Base-by-base conservation (phyloP, 2,329 filamentous ascomycete species). In the Blumeria hordei region DNA sequence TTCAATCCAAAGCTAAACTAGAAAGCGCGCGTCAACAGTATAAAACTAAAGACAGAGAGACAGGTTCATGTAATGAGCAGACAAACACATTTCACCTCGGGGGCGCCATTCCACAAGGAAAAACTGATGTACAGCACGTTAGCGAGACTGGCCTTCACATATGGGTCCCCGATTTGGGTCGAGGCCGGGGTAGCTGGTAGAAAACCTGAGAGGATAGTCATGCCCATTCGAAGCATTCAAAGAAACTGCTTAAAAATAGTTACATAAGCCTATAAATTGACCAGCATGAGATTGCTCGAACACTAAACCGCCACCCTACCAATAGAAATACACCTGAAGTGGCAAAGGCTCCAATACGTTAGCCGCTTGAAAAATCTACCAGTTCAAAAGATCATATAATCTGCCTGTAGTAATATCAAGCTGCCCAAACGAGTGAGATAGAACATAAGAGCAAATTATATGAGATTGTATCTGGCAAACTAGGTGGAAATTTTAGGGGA, bases 11-110 rank as follows among this genome's bases (percentile, higher is more conserved):
- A 50, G 45, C 45, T 32, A 32, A 32, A 33, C 45, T 50, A 12
- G 11, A 7, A 32, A n/a, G 45, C 45, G 12, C 45, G 34, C 16
- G 12, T 34, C 32, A 50, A 50, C 11, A 11, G 34, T 11, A 32
- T 34, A 32, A 18, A 50, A 32, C 45, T 12, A 34, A 50, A 50
- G 34, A 6, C 2, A 16, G 6, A 50, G 11, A 50, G n/a, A 12
- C 16, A 45, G 28, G 10, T 45, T n/a, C 14, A 45, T 5, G 16
- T 18, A 9, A 45, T 45, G 9, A 45, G 50, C 11, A 53, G 34
- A 53, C 18, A 37, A 28, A 53, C 50, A n/a, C 50, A 53, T 34
- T 53, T 35, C 6, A 53, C 50, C 37, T 53, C 34, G 50, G 50
- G 50, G 28, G 50, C 12, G 39, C 37, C 35, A 9, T 53, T 53